Base-by-base conservation (phyloP, 2,329 filamentous ascomycete species). In the Neoscytalidium dimidiatum region DNA sequence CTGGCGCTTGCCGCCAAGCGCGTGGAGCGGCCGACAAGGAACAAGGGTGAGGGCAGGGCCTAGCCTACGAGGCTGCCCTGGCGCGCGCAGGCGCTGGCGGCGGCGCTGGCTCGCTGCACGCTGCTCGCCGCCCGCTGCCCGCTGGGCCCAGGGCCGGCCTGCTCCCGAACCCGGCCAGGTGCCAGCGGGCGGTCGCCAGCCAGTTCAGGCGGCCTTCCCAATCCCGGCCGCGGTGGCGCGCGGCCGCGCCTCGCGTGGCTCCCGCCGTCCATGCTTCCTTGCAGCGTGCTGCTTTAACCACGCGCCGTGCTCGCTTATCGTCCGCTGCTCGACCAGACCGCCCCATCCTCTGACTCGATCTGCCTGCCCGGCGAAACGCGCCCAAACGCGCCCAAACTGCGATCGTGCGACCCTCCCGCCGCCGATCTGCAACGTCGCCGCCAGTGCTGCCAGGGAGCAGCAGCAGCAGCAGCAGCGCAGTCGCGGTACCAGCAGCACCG, bases 301-400 rank as follows among this genome's bases (percentile, higher is more conserved):
- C 56, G 56, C 53, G 53, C 41, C 14, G 38, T 60, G 38, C 56
- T 60, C 56, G 56, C 56, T 60, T 60, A 60, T 60, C 56, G 41
- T 11, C 56, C 35, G 19, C 19, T 13, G 2, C 19, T 23, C 44
- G 44, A 23, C 49, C 44, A 23, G 28, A 28, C 13, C 49, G 19
- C 49, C n/a, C 11, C 28, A 5, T 5, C 31, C 17, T 21, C 11
- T 58, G 56, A 33, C 56, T 60, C 56, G 56, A 60, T 60, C 56
- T 60, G 38, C 52, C 51, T 29, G 53, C 53, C 53, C 53, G 53
- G 35, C 53, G 53, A 43, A 43, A 44, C 51, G 49, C 49, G 19
- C 51, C 51, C 51, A 43, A 43, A 44, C 51, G 49, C 49, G 19
- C 51, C 51, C 51, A 56, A 56, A 35, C 38, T 35, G 21, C 53